Evolutionary conservation across 208 protist species (phyloP).

Genomic region (Trypanosoma cruzi): DNA sequence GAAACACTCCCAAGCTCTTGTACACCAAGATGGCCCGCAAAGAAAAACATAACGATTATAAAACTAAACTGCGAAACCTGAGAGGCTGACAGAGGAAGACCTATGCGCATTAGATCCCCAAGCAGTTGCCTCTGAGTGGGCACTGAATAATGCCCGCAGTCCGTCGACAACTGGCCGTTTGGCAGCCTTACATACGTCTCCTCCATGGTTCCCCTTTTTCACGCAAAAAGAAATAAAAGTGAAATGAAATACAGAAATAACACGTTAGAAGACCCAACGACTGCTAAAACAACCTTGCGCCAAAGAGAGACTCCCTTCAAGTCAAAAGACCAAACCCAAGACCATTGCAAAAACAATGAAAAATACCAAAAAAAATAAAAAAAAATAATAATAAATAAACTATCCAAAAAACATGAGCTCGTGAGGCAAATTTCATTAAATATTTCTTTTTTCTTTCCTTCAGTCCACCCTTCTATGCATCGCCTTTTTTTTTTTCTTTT

Average conservation of each 20-base stretch:
- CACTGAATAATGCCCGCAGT: neutral
- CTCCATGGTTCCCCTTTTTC: too few relatives aligned
- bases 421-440: too few relatives aligned
- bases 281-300: too few relatives aligned
- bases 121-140: slow-evolving; percentile 7
- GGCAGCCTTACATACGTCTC: neutral
- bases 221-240: too few relatives aligned
- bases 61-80: slow-evolving; percentile 31
- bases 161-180: neutral
- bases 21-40: slow-evolving; percentile 41
- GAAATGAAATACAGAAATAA: too few relatives aligned
- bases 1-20: slow-evolving; percentile 74
- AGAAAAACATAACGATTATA: slow-evolving; percentile 23
- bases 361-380: slow-evolving; percentile 11
- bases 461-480: too few relatives aligned
- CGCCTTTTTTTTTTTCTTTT: too few relatives aligned
- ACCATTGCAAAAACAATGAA: neutral
- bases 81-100: slow-evolving; percentile 18
- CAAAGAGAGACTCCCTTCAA: neutral
- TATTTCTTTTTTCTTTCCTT: too few relatives aligned
- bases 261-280: too few relatives aligned
- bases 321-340: too few relatives aligned
- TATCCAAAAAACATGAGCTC: neutral
- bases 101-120: slow-evolving; percentile 9
- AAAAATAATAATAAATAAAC: neutral